phyloP scores from a whole-genome alignment of 2,329 filamentous ascomycete genomes.

The Penicillium sumatraense region DNA sequence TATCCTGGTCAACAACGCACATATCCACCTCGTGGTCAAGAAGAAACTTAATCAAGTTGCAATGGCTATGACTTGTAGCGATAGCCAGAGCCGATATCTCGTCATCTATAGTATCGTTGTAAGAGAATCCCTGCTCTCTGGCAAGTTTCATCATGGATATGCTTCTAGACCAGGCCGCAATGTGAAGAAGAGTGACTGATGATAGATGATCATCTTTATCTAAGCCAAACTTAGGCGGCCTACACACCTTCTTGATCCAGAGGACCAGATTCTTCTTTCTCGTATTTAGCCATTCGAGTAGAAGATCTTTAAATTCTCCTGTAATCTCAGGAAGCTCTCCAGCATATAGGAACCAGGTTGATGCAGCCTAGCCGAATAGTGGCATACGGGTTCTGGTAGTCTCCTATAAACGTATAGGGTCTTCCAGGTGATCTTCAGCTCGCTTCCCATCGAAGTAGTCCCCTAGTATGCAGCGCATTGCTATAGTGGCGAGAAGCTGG shows the following conservation, averaged over 20 bases:
- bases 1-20: not conserved
- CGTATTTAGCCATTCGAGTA: not conserved
- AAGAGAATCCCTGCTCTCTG: not conserved
- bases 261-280: not conserved
- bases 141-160: not conserved
- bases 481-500: not conserved
- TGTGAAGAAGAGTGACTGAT: not conserved
- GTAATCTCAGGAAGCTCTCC: not conserved
- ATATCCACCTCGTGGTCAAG: not conserved
- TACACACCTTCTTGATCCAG: conserved; percentile 1
- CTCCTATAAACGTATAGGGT: not conserved
- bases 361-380: not conserved
- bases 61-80: not conserved
- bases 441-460: not conserved
- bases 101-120: not conserved
- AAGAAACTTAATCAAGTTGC: not conserved
- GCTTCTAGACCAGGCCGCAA: conserved; percentile 2
- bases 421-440: not conserved
- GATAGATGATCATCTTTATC: not conserved
- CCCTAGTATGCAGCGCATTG: not conserved
- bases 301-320: not conserved
- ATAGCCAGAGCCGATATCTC: not conserved
- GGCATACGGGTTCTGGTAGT: not conserved
- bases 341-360: conserved; percentile 2
- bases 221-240: not conserved